Conservation (phyloP, 2,329 filamentous ascomycete species). For the Ascochyta lentis region DNA sequence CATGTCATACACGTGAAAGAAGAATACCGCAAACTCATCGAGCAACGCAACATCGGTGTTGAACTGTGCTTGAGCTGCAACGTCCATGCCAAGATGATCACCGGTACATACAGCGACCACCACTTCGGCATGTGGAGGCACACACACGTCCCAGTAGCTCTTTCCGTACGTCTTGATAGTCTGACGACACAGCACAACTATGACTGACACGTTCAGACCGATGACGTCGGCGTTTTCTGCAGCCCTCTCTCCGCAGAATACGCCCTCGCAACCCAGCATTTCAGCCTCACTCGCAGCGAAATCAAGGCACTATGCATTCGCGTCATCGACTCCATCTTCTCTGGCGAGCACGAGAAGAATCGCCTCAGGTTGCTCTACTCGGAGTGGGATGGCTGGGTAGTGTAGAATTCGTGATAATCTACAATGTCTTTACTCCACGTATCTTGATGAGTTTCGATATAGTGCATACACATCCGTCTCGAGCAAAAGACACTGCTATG, state of each 20-base stretch:
- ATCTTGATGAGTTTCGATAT: not conserved
- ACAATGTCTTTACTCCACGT: too few species aligned
- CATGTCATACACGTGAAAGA: slow-evolving; percentile 80
- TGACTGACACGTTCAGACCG: slow-evolving; percentile 14
- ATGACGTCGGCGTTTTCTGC: not conserved
- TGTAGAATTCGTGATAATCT: not conserved
- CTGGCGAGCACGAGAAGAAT: slow-evolving; percentile 65
- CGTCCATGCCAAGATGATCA: slow-evolving; percentile 75
- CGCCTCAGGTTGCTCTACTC: slow-evolving; percentile 51
- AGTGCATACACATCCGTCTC: not conserved
- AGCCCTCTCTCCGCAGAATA: slow-evolving; percentile 86
- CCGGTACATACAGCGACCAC: slow-evolving; percentile 69
- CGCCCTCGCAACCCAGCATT: slow-evolving; percentile 73
- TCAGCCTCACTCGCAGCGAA: slow-evolving; percentile 60
- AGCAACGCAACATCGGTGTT: slow-evolving; percentile 64
- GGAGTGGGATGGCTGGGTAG: slow-evolving; percentile 30
- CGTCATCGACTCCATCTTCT: slow-evolving; percentile 71
- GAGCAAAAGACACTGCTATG: not conserved
- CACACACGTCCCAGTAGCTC: slow-evolving; percentile 61
- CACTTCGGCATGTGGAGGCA: slow-evolving; percentile 78
- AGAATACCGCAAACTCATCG: slow-evolving; percentile 64
- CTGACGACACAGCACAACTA: not conserved
- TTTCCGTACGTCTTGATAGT: slow-evolving; percentile 66
- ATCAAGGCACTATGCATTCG: slow-evolving; percentile 65
- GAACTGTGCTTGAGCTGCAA: slow-evolving; percentile 85